These are phyloP conservation scores for Cordyceps tenuipes DNA, from an alignment of 2,329 filamentous ascomycete species.

Conservation along the genomic window DNA sequence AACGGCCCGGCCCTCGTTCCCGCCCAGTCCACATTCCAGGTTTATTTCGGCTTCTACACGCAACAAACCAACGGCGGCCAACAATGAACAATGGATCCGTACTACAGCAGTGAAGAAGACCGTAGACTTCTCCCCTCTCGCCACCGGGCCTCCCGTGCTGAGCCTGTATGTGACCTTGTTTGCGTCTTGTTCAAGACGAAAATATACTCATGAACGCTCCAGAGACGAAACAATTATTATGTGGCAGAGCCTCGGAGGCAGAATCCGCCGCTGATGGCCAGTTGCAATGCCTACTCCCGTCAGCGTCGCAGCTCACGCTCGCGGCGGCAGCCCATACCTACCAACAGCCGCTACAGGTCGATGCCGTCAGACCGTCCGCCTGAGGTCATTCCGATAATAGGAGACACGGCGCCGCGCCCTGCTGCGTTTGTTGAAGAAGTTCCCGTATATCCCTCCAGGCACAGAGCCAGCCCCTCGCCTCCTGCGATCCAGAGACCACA, in stretches of 20 bases:
- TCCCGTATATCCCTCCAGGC: neutral
- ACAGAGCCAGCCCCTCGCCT: neutral
- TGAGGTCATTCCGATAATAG: neutral
- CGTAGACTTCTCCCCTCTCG: neutral
- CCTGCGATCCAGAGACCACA: neutral
- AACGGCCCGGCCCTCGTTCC: slow-evolving; percentile 10
- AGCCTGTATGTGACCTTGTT: neutral
- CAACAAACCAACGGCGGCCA: neutral
- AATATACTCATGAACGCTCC: neutral
- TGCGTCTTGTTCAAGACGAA: neutral
- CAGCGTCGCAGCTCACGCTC: neutral
- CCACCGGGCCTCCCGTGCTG: neutral
- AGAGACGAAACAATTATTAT: neutral
- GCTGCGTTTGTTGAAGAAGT: neutral
- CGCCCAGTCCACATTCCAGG: neutral
- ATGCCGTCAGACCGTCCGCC: neutral
- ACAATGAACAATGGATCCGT: neutral
- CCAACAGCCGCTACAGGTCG: neutral
- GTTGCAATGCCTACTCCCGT: neutral
- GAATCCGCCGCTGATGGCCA: neutral
- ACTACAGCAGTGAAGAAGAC: slow-evolving; percentile 2
- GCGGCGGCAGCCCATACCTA: neutral
- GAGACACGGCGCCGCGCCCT: neutral
- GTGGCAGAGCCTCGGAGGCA: neutral
- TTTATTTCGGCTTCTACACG: neutral